Evolutionary conservation across 495 filamentous ascomycete species (phyloP).

Genomic region (Penicillium lagena): DNA sequence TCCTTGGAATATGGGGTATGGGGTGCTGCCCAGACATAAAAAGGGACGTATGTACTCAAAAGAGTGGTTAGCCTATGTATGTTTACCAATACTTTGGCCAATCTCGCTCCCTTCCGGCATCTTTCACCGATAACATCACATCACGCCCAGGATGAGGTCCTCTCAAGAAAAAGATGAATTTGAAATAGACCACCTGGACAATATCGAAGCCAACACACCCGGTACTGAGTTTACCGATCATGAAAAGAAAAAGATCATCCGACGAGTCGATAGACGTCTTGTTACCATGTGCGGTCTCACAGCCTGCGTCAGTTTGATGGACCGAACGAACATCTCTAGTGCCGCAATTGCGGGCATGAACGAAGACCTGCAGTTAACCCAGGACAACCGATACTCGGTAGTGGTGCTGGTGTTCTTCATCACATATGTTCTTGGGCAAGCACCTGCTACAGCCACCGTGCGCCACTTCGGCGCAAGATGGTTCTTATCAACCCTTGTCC

Average conservation of each 20-base stretch:
- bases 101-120: not conserved
- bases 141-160: not conserved
- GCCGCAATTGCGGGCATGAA: conserved; percentile 52
- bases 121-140: not conserved
- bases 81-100: too few relatives aligned
- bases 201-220: not conserved
- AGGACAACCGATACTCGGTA: conserved; percentile 31
- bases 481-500: conserved; percentile 38
- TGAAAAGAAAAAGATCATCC: conserved; percentile 31
- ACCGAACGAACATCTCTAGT: conserved; percentile 51
- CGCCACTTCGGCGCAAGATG: conserved; percentile 48
- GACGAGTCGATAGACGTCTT: conserved; percentile 48
- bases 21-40: too few relatives aligned
- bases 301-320: conserved; percentile 54
- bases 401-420: conserved; percentile 52
- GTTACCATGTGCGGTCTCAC: conserved; percentile 49
- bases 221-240: not conserved
- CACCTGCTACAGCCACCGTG: conserved; percentile 40
- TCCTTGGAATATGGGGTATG: too few relatives aligned
- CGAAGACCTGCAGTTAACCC: conserved; percentile 33
- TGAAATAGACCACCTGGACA: not conserved
- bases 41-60: too few relatives aligned
- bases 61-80: too few relatives aligned
- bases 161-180: not conserved
- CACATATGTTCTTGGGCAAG: conserved; percentile 50